Evolutionary conservation across 1,284 basidiomycete genomes (phyloP).

Genomic region (Pseudomicrostroma phylloplanum): DNA sequence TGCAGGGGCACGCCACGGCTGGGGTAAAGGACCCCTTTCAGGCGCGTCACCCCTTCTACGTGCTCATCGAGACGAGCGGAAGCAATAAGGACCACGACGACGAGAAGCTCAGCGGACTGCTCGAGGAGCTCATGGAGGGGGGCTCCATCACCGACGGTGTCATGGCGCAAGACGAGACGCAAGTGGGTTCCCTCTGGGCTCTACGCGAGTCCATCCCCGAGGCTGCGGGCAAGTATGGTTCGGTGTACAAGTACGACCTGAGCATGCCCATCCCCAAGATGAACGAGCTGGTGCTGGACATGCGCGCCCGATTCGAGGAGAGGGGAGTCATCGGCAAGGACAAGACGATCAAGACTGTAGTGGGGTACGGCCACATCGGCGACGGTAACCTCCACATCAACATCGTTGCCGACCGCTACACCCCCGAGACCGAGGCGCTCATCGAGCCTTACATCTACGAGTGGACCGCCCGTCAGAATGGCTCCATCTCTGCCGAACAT

Average conservation of each 20-base stretch:
- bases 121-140: constrained; percentile 74
- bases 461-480: constrained; percentile 61
- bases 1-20: constrained; percentile 60
- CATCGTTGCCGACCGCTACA: constrained; percentile 76
- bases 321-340: constrained; percentile 65
- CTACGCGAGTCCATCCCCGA: constrained; percentile 92
- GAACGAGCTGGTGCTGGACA: constrained; percentile 78
- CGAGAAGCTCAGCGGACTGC: constrained; percentile 80
- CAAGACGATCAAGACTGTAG: constrained; percentile 60
- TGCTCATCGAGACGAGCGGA: constrained; percentile 87
- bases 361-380: constrained; percentile 94
- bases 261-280: constrained; percentile 83
- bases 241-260: constrained; percentile 96
- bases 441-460: constrained; percentile 96
- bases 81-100: constrained; percentile 90
- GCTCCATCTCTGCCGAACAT: constrained; percentile 94
- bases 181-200: constrained; percentile 84
- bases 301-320: constrained; percentile 66
- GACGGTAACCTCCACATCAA: constrained; percentile 97
- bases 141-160: constrained; percentile 81
- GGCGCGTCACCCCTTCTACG: constrained; percentile 58
- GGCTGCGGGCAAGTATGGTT: constrained; percentile 86
- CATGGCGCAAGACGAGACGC: constrained; percentile 82
- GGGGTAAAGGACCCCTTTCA: constrained; percentile 44
- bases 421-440: constrained; percentile 72